A percentile compares a stretch with the other conserved stretches of the same genome.
Conservation (phyloP, 805 yeast species). For the Pichia sporocuriosa region DNA sequence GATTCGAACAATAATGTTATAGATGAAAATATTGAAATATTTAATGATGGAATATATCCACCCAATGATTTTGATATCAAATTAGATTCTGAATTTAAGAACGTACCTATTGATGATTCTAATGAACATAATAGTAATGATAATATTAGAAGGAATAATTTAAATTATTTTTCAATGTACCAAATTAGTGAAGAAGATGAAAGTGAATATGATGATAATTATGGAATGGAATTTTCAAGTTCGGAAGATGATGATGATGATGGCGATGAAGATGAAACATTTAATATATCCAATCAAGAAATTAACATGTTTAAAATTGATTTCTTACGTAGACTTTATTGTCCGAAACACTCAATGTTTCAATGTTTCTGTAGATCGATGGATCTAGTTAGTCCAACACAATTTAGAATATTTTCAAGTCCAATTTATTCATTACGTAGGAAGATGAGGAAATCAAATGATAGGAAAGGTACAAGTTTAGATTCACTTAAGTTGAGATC, state of each 20-base stretch:
- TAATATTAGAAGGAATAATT: background rate
- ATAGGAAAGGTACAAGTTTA: background rate
- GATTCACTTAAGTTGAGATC: constrained; percentile 1
- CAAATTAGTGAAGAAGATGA: constrained; percentile 15
- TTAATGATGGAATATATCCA: background rate
- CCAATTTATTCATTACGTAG: constrained; percentile 14
- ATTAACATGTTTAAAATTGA: constrained; percentile 23
- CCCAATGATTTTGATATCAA: constrained; percentile 3
- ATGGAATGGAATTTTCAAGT: constrained; percentile 7
- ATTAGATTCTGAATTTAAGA: no score
- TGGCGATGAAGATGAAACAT: constrained; percentile 12
- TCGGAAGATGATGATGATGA: constrained; percentile 14
- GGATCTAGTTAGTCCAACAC: constrained; percentile 11
- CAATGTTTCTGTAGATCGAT: constrained; percentile 21
- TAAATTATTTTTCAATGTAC: constrained; percentile 1
- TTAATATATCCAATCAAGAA: constrained; percentile 20
- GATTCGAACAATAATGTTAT: constrained; percentile 9
- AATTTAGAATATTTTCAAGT: constrained; percentile 14
- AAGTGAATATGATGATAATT: constrained; percentile 11
- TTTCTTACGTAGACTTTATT: constrained; percentile 16
- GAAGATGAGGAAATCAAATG: background rate
- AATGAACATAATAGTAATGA: no score
- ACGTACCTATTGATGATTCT: no score
- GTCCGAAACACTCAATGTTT: constrained; percentile 25
- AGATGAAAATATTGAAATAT: constrained; percentile 10